Conservation (phyloP, 2,329 filamentous ascomycete species). For the Coccinonectria pachysandricola region DNA sequence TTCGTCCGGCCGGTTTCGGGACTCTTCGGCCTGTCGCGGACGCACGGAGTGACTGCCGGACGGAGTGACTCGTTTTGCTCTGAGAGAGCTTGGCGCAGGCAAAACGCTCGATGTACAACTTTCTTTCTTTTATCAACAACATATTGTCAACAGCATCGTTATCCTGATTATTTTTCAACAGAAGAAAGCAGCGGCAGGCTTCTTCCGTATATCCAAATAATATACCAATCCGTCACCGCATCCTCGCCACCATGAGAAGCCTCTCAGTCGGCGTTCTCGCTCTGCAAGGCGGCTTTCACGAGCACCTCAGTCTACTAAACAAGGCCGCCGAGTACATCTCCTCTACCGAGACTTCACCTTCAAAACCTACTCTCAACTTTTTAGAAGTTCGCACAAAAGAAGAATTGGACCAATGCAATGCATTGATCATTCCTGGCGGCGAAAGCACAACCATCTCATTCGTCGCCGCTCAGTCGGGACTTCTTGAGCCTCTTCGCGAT, state of each 20-base stretch:
- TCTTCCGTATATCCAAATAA: too few relatives aligned
- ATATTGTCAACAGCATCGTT: too few relatives aligned
- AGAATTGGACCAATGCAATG: slow-evolving; percentile 66
- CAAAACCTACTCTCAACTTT: slow-evolving; percentile 43
- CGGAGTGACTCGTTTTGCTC: too few relatives aligned
- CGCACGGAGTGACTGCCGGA: too few relatives aligned
- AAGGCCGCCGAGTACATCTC: slow-evolving; percentile 49
- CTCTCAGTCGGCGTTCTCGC: slow-evolving; percentile 54
- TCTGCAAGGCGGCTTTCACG: slow-evolving; percentile 85
- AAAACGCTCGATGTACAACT: too few relatives aligned
- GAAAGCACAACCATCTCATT: slow-evolving; percentile 92
- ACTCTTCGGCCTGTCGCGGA: too few relatives aligned
- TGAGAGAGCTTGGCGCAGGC: too few relatives aligned
- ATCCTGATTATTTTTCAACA: too few relatives aligned
- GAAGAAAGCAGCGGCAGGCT: too few relatives aligned
- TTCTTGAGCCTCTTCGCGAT: slow-evolving; percentile 73
- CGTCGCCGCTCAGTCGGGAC: slow-evolving; percentile 68
- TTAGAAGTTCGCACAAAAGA: slow-evolving; percentile 68
- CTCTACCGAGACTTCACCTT: slow-evolving; percentile 9
- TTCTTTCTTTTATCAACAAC: too few relatives aligned
- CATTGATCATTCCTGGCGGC: slow-evolving; percentile 81
- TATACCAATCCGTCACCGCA: too few relatives aligned
- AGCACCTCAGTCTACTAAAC: slow-evolving; percentile 70
- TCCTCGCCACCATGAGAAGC: slow-evolving; percentile 14
- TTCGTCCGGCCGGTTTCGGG: too few relatives aligned